Conservation (phyloP, 2,329 filamentous ascomycete genomes). For the Verticillium zaregamsianum region DNA sequence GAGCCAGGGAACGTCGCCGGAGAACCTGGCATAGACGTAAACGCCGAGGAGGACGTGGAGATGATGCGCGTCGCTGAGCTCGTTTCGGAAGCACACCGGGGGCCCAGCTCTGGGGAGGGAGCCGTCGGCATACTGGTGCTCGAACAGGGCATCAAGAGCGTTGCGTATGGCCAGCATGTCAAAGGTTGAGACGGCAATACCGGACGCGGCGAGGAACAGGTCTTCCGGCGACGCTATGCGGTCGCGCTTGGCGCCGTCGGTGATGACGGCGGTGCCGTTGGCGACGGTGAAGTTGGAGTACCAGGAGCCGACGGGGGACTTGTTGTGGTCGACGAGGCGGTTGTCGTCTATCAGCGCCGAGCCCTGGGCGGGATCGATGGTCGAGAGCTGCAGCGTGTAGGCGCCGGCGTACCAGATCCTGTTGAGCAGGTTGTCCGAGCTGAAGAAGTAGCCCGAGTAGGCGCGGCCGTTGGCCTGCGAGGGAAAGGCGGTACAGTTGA, state of each 20-base stretch:
- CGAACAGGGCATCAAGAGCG: conserved; percentile 37
- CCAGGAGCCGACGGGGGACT: conserved; percentile 25
- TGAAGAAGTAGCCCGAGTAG: conserved; percentile 41
- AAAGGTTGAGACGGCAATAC: conserved; percentile 12
- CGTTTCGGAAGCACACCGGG: conserved; percentile 30
- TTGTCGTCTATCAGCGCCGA: conserved; percentile 29
- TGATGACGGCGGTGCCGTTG: conserved; percentile 26
- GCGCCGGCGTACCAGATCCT: conserved; percentile 40
- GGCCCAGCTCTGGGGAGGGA: conserved; percentile 44
- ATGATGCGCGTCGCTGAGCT: conserved; percentile 51
- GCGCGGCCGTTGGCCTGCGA: conserved; percentile 40
- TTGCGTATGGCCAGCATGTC: conserved; percentile 36
- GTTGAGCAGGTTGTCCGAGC: conserved; percentile 37
- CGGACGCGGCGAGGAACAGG: conserved; percentile 38
- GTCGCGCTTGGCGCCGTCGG: conserved; percentile 52
- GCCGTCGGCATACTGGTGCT: conserved; percentile 36
- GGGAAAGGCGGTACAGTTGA: conserved; percentile 35
- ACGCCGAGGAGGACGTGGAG: conserved; percentile 49
- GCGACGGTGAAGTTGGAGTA: conserved; percentile 27
- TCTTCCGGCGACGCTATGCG: conserved; percentile 55
- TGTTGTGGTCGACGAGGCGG: conserved; percentile 23
- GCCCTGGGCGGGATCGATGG: conserved; percentile 28
- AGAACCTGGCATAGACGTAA: conserved; percentile 45
- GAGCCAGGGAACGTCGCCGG: conserved; percentile 39
- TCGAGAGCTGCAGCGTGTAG: conserved; percentile 30